Evolutionary conservation across 2,329 filamentous ascomycete species (phyloP).

Genomic region (Tolypocladium tropicale): DNA sequence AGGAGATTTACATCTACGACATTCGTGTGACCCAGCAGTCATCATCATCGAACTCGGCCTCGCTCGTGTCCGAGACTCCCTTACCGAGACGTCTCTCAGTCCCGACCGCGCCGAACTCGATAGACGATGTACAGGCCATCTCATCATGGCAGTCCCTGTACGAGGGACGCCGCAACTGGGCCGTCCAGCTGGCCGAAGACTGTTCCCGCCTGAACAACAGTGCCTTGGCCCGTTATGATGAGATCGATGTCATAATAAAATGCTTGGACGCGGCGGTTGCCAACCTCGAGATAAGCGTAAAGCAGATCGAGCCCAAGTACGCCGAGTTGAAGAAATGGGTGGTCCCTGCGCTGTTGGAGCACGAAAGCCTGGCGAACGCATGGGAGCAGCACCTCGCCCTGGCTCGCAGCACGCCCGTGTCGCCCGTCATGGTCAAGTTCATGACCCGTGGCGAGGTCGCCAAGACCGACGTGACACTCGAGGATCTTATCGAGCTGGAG

Average conservation of each 20-base stretch:
- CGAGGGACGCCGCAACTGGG: slow-evolving; percentile 72
- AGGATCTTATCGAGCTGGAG: slow-evolving; percentile 67
- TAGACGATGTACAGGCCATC: slow-evolving; percentile 69
- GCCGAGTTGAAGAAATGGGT: slow-evolving; percentile 63
- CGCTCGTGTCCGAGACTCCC: slow-evolving; percentile 37
- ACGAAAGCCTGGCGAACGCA: slow-evolving; percentile 49
- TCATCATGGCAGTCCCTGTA: slow-evolving; percentile 85
- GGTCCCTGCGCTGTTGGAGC: slow-evolving; percentile 55
- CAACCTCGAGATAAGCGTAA: slow-evolving; percentile 70
- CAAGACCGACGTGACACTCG: slow-evolving; percentile 48
- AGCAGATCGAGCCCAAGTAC: slow-evolving; percentile 61
- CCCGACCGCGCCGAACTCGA: slow-evolving; percentile 68
- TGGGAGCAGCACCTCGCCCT: slow-evolving; percentile 62
- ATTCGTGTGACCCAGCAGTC: slow-evolving; percentile 58
- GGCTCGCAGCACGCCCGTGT: slow-evolving; percentile 54
- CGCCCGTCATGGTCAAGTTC: slow-evolving; percentile 54
- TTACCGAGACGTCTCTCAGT: slow-evolving; percentile 44
- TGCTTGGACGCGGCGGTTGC: slow-evolving; percentile 77
- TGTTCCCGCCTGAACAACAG: slow-evolving; percentile 55
- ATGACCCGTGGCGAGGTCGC: slow-evolving; percentile 41
- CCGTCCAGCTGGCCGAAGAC: slow-evolving; percentile 56
- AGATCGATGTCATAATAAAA: slow-evolving; percentile 67
- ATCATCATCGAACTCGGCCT: slow-evolving; percentile 31
- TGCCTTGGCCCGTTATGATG: slow-evolving; percentile 55
- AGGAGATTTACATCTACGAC: slow-evolving; percentile 88